phyloP scores from a whole-genome alignment of 495 filamentous ascomycete genomes.

The Penicillium maclennaniae region DNA sequence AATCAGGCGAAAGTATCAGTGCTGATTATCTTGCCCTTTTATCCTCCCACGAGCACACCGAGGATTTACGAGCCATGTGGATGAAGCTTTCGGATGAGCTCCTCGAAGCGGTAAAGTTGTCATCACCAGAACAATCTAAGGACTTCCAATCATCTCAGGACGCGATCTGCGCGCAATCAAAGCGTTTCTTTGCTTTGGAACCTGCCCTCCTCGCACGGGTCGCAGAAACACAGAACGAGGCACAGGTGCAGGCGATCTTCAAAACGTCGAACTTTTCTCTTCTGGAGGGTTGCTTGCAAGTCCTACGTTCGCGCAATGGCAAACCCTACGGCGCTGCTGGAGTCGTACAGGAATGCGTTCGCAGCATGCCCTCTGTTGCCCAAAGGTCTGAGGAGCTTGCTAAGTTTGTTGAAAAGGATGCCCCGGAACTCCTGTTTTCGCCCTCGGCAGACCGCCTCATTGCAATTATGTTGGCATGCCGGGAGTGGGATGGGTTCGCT shows the following conservation, averaged over 20 bases:
- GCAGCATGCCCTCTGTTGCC: constrained; percentile 39
- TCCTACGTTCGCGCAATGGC: constrained; percentile 60
- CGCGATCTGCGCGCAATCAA: constrained; percentile 54
- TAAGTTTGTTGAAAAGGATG: constrained; percentile 43
- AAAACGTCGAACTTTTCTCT: constrained; percentile 32
- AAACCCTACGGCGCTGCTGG: constrained; percentile 80
- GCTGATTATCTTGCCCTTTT: constrained; percentile 34
- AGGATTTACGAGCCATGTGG: constrained; percentile 49
- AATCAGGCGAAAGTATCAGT: constrained; percentile 37
- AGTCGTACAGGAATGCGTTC: constrained; percentile 50
- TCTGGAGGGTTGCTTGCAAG: constrained; percentile 46
- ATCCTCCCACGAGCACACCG: constrained; percentile 20
- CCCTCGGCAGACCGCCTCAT: constrained; percentile 50
- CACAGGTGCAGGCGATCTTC: constrained; percentile 20
- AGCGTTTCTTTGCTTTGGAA: constrained; percentile 60
- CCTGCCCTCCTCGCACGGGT: constrained; percentile 39
- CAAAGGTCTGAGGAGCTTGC: constrained; percentile 32
- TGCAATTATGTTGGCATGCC: constrained; percentile 36
- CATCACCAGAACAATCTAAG: constrained; percentile 73
- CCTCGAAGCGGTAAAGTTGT: constrained; percentile 59
- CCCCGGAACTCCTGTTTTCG: constrained; percentile 50
- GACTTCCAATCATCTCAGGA: constrained; percentile 69
- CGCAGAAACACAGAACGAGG: constrained; percentile 24
- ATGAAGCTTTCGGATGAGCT: constrained; percentile 49
- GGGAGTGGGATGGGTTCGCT: constrained; percentile 39